Evolutionary conservation across 306 rosid genomes (phyloP).

Genomic region (Hippophae tibetana): DNA sequence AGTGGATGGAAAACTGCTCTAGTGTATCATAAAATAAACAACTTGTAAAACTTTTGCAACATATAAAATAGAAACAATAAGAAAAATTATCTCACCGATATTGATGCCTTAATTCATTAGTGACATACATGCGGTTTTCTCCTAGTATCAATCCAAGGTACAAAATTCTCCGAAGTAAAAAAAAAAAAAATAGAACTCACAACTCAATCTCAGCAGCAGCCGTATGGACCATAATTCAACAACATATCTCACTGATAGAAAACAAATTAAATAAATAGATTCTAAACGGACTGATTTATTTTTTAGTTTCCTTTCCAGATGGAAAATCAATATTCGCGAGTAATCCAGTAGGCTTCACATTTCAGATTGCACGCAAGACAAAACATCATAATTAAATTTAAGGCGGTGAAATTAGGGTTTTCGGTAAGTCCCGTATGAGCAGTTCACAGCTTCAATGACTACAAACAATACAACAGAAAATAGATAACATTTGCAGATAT

Average conservation of each 20-base stretch:
- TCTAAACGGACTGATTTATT: not conserved
- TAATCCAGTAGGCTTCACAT: not conserved
- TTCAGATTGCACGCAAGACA: not conserved
- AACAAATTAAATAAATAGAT: not conserved
- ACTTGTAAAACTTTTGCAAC: no score
- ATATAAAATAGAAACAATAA: no score
- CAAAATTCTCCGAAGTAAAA: no score
- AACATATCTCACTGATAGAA: not conserved
- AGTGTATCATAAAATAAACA: not conserved
- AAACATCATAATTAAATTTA: not conserved
- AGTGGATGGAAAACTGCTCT: not conserved
- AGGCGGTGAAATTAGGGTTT: slow-evolving; percentile 9
- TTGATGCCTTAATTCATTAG: no score
- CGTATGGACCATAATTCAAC: no score
- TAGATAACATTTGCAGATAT: not conserved
- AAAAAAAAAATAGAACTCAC: not conserved
- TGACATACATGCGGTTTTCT: no score
- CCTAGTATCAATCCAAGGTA: no score
- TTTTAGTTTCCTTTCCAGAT: no score
- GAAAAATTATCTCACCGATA: no score
- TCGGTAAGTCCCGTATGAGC: not conserved
- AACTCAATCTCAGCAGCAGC: not conserved
- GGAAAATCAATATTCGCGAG: not conserved
- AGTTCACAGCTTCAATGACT: not conserved
- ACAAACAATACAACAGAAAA: not conserved